Conservation (phyloP, 768 basidiomycete species). For the Russula sp. region DNA sequence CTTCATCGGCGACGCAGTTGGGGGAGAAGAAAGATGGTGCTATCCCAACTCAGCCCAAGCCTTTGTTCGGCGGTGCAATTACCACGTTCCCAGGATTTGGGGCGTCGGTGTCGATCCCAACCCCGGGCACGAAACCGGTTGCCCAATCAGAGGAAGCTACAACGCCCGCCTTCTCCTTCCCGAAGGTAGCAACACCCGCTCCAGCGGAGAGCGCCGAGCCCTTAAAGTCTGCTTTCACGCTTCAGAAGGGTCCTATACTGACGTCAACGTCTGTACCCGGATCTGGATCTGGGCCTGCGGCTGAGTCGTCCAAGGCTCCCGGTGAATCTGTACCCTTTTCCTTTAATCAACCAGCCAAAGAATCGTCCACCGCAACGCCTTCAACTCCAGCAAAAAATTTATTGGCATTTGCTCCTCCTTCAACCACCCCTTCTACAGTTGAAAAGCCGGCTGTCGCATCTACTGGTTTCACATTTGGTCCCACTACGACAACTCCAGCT, state of each 20-base stretch:
- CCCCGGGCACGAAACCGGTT: background rate
- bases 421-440: constrained; percentile 19
- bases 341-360: constrained; percentile 7
- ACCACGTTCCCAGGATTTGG: constrained; percentile 17
- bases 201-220: background rate
- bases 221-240: constrained; percentile 17
- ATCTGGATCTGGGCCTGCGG: background rate
- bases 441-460: constrained; percentile 16
- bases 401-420: constrained; percentile 22
- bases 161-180: constrained; percentile 11
- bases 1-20: background rate
- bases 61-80: constrained; percentile 11
- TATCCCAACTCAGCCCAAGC: background rate
- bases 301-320: constrained; percentile 9
- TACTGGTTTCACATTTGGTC: constrained; percentile 18
- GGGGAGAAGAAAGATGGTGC: constrained; percentile 8
- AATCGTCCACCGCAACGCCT: background rate
- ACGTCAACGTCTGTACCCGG: constrained; percentile 1
- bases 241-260: constrained; percentile 4
- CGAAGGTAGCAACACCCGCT: background rate
- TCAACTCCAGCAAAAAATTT: constrained; percentile 10
- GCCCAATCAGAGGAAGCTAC: background rate
- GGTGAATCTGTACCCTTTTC: background rate
- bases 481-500: constrained; percentile 7
- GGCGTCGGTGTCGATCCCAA: background rate